Evolutionary conservation across 169 alveolate species (phyloP).

Genomic region (Cryptosporidium sp.): DNA sequence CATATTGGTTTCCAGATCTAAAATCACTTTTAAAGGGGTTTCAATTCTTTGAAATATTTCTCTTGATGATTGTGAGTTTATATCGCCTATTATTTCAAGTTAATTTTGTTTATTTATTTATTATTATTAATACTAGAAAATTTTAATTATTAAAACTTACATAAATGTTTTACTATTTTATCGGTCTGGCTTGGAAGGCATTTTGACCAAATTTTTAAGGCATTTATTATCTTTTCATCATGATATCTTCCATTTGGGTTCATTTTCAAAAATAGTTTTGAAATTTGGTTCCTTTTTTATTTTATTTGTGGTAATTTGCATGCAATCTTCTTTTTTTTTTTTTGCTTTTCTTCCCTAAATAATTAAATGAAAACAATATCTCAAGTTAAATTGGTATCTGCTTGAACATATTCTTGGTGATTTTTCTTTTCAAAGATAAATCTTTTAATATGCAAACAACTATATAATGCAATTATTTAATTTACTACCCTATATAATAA

Average conservation of each 20-base stretch:
- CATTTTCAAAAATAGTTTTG: neutral
- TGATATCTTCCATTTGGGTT: neutral
- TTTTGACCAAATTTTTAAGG: slow-evolving; percentile 64
- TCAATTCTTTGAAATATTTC: slow-evolving; percentile 34
- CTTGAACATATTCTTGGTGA: neutral
- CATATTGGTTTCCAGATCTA: slow-evolving; percentile 31
- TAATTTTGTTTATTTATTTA: neutral
- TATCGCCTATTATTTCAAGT: slow-evolving; percentile 13
- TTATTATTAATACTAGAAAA: too few species aligned
- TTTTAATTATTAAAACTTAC: slow-evolving; percentile 28
- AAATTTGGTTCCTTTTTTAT: neutral
- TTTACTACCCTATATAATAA: neutral
- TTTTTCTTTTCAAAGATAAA: neutral
- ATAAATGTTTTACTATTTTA: neutral
- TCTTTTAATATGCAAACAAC: neutral
- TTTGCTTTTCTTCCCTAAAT: neutral
- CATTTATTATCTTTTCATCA: slow-evolving; percentile 28
- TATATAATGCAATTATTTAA: too few species aligned
- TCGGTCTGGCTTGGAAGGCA: slow-evolving; percentile 49
- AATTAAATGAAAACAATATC: neutral
- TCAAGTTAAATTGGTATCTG: neutral
- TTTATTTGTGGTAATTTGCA: neutral
- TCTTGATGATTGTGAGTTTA: neutral
- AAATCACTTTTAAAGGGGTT: slow-evolving; percentile 27
- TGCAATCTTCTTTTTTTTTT: neutral